Base-by-base conservation (phyloP, 2,329 filamentous ascomycete genomes). In the Dothistroma septosporum region DNA sequence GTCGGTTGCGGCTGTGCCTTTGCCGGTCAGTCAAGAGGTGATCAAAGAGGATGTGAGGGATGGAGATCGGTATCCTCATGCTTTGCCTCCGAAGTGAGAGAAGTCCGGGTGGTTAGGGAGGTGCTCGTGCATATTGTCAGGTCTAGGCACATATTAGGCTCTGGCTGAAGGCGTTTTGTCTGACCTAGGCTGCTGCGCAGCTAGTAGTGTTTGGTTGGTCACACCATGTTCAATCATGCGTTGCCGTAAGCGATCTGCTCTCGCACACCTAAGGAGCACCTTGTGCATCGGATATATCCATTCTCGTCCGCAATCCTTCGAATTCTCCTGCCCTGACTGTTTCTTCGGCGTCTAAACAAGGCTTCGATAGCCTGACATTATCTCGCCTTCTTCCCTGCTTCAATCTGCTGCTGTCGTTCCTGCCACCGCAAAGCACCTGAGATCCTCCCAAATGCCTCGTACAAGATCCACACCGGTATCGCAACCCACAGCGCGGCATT, bases 401-500 rank as follows among this genome's bases (percentile, higher is more conserved):
- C 58, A 19, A 24, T 53, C 48, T 47, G 55, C n/a, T 19, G 41
- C 41, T 44, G 41, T 35, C 31, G 28, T 19, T 55, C 57, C 57
- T 60, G 57, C 46, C 52, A 41, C 32, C 58, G 48, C 60, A 72
- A 53, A 4, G 68, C 66, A 16, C 28, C 59, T 22, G 61, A 60
- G 32, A 73, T 69, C 24, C 81, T 78, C 48, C 74, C 73, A 56
- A 79, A 81, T 1, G 78, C 78, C 70, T 83, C 80, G 66, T 74
- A 81, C 59, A 86, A 66, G 46, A 85, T 79, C 82, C 83, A 86
- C 21, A 81, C 61, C 0, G 84, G 84, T 61, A 86, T 78, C 63
- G 79, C 79, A 16, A 87, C 84, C 84, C 85, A 87, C 3, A 87
- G 73, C 37, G 60, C 66, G 19, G 77, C 82, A 68, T 88, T 88